phyloP scores from a whole-genome alignment of 2,329 filamentous ascomycete species.

The Alternaria panax region DNA sequence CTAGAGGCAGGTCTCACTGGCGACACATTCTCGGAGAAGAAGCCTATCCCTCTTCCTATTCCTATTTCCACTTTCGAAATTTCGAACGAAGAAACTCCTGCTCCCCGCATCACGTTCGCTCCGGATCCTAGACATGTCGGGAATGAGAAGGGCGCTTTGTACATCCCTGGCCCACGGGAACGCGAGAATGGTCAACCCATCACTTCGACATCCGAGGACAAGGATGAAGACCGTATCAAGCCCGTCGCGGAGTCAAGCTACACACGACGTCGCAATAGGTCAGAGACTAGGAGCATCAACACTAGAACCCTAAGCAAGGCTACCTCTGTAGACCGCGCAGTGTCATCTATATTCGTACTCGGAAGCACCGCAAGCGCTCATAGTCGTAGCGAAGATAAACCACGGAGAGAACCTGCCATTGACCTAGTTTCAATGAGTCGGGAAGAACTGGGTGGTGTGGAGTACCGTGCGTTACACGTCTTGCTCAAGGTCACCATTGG shows the following conservation, averaged over 20 bases:
- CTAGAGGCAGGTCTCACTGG: constrained; percentile 12
- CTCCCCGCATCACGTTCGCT: constrained; percentile 13
- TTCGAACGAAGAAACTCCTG: background rate
- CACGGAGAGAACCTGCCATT: constrained; percentile 53
- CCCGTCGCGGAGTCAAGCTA: constrained; percentile 6
- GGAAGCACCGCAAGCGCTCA: constrained; percentile 68
- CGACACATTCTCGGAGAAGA: constrained; percentile 10
- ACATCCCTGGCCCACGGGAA: constrained; percentile 12
- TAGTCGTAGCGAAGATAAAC: constrained; percentile 17
- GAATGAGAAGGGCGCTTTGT: constrained; percentile 7
- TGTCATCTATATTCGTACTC: constrained; percentile 54
- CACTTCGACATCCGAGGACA: constrained; percentile 1
- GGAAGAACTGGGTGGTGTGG: constrained; percentile 94
- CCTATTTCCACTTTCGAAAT: background rate
- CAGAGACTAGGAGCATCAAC: constrained; percentile 27
- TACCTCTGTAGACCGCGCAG: constrained; percentile 50
- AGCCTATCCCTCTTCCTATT: background rate
- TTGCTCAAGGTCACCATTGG: constrained; percentile 78
- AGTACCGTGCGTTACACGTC: constrained; percentile 90
- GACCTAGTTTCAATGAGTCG: constrained; percentile 54
- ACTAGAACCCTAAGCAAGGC: constrained; percentile 35
- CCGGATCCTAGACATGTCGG: constrained; percentile 1
- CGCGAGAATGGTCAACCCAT: constrained; percentile 7
- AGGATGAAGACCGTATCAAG: constrained; percentile 19
- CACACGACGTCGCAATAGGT: constrained; percentile 12